phyloP scores from a whole-genome alignment of 176 grass and related monocot species.

The Paspalum vaginatum region DNA sequence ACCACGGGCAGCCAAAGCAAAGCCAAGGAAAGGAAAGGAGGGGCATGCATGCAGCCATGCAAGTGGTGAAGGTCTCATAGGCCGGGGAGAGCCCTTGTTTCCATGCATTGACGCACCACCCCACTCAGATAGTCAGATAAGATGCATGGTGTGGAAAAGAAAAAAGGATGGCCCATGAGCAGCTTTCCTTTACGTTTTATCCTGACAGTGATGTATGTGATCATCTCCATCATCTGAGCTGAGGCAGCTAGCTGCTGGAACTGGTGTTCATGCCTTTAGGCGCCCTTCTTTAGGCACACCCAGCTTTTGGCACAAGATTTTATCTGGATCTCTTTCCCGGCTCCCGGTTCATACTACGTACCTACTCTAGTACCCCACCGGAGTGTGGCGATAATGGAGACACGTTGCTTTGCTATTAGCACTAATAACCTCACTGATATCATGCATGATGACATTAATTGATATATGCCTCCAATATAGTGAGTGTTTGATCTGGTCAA shows the following conservation, averaged over 20 bases:
- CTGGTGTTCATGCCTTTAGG: slow-evolving; percentile 12
- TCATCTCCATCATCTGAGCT: neutral
- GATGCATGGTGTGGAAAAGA: slow-evolving; percentile 20
- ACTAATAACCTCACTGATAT: neutral
- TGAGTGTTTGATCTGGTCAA: neutral
- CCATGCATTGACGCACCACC: neutral
- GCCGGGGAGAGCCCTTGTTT: slow-evolving; percentile 19
- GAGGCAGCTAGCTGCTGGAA: slow-evolving; percentile 15
- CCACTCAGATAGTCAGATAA: slow-evolving; percentile 3
- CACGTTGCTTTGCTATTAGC: neutral
- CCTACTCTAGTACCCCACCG: neutral
- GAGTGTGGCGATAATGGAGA: neutral
- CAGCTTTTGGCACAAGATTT: slow-evolving; percentile 32
- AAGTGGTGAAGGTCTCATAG: slow-evolving; percentile 38
- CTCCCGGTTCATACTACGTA: neutral
- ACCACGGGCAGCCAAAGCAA: neutral
- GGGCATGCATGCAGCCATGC: slow-evolving; percentile 17
- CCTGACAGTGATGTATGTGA: slow-evolving; percentile 47
- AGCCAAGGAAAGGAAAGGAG: neutral
- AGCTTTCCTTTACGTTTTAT: slow-evolving; percentile 30
- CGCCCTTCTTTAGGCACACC: slow-evolving; percentile 3
- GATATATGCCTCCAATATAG: neutral
- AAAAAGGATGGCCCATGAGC: slow-evolving; percentile 11
- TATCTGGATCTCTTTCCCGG: neutral
- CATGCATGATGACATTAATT: neutral